phyloP scores from a whole-genome alignment of 306 rosid species.

The Cucumis melo region DNA sequence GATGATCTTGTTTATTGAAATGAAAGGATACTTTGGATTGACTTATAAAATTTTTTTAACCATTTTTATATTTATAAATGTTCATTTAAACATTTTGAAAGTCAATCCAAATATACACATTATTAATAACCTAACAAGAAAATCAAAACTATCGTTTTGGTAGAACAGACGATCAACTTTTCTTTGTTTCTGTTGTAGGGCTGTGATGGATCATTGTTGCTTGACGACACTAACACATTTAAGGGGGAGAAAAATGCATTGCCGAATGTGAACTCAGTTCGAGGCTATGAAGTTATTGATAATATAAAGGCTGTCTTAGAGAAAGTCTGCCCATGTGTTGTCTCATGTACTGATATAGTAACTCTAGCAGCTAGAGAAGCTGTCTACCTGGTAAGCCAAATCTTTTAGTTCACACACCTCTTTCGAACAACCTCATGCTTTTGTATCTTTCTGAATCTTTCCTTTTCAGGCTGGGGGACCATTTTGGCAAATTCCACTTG shows the following conservation, averaged over 20 bases:
- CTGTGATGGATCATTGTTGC: constrained; percentile 70
- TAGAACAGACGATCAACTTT: too few species aligned
- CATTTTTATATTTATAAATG: too few species aligned
- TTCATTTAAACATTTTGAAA: too few species aligned
- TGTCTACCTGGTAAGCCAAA: constrained; percentile 48
- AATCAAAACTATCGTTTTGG: too few species aligned
- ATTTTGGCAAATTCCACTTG: constrained; percentile 54
- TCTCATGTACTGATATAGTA: constrained; percentile 74
- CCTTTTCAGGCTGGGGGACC: constrained; percentile 50
- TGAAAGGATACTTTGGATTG: too few species aligned
- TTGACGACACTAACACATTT: constrained; percentile 56
- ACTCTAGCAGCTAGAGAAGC: constrained; percentile 78
- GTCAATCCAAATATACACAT: too few species aligned
- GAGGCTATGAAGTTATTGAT: constrained; percentile 85
- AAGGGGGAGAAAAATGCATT: constrained; percentile 72
- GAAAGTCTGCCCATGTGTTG: constrained; percentile 67
- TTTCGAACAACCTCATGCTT: neutral
- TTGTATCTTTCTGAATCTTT: neutral
- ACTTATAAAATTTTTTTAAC: too few species aligned
- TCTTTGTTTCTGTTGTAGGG: constrained; percentile 27
- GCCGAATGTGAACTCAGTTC: constrained; percentile 46
- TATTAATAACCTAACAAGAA: too few species aligned
- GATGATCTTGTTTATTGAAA: too few species aligned
- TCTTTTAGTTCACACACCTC: neutral
- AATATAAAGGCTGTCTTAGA: constrained; percentile 55